A percentile compares a stretch with the other conserved stretches of the same genome.
phyloP scores from a whole-genome alignment of 768 basidiomycete genomes.

The Termitomyces sp. region DNA sequence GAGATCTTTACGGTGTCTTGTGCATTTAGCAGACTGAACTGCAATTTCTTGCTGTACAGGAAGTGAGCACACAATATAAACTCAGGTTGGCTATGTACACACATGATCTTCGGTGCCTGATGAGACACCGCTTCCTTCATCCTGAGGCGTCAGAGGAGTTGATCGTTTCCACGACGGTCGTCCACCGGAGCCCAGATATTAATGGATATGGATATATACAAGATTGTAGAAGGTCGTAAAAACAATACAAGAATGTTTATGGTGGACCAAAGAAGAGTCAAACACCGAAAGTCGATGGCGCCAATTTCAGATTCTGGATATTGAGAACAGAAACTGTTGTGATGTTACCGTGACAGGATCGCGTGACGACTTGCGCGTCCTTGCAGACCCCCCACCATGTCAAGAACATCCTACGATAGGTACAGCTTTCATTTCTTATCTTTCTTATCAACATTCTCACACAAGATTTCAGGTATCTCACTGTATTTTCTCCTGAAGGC shows the following conservation, averaged over 20 bases:
- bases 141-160: constrained; percentile 2
- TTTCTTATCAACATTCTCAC: not conserved
- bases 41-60: constrained; percentile 77
- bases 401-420: constrained; percentile 93
- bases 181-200: no score
- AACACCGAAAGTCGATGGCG: not conserved
- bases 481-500: constrained; percentile 96
- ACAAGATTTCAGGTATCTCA: constrained; percentile 69
- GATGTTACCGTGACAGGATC: constrained; percentile 31
- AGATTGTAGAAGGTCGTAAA: not conserved
- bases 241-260: not conserved
- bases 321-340: constrained; percentile 18
- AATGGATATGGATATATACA: not conserved
- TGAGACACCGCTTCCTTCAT: constrained; percentile 85
- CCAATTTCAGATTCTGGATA: not conserved
- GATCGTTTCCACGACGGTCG: not conserved
- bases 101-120: constrained; percentile 35
- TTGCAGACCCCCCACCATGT: constrained; percentile 51
- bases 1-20: constrained; percentile 95
- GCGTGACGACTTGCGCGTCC: constrained; percentile 57
- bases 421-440: constrained; percentile 18
- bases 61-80: not conserved
- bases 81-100: not conserved
- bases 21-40: constrained; percentile 90
- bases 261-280: not conserved